Evolutionary conservation across 345 rosid species (phyloP).

Genomic region (Firmiana major): DNA sequence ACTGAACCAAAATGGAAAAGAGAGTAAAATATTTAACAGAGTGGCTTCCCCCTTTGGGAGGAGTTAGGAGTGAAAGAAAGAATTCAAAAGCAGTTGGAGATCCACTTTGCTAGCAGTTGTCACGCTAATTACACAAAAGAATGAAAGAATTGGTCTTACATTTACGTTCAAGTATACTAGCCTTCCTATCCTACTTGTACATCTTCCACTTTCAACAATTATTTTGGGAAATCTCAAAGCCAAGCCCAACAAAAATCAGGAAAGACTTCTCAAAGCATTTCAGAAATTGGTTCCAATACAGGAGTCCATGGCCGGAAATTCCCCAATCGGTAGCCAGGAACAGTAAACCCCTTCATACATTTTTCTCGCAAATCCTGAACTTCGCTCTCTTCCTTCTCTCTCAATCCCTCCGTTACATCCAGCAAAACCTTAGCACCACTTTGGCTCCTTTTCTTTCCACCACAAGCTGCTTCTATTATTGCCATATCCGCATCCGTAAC

Average conservation of each 20-base stretch:
- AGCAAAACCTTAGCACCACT: slow-evolving; percentile 33
- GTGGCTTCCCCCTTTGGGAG: background rate
- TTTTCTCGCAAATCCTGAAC: slow-evolving; percentile 1
- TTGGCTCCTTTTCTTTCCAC: slow-evolving; percentile 12
- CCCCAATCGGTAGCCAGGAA: slow-evolving; percentile 9
- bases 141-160: background rate
- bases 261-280: slow-evolving; percentile 14
- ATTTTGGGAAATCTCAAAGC: background rate
- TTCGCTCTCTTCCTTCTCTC: background rate
- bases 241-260: background rate
- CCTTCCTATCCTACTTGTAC: background rate
- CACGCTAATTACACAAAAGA: background rate
- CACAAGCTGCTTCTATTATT: slow-evolving; percentile 10
- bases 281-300: slow-evolving; percentile 37
- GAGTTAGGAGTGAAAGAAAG: no score
- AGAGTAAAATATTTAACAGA: no score
- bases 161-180: background rate
- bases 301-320: slow-evolving; percentile 31
- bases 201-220: background rate
- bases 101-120: background rate
- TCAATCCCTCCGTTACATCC: background rate
- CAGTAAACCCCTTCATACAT: slow-evolving; percentile 1
- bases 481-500: slow-evolving; percentile 27
- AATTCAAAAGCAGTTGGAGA: background rate
- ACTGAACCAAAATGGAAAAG: no score